Evolutionary conservation across 1,284 basidiomycete species (phyloP).

Genomic region (Cryptococcus deneoformans): DNA sequence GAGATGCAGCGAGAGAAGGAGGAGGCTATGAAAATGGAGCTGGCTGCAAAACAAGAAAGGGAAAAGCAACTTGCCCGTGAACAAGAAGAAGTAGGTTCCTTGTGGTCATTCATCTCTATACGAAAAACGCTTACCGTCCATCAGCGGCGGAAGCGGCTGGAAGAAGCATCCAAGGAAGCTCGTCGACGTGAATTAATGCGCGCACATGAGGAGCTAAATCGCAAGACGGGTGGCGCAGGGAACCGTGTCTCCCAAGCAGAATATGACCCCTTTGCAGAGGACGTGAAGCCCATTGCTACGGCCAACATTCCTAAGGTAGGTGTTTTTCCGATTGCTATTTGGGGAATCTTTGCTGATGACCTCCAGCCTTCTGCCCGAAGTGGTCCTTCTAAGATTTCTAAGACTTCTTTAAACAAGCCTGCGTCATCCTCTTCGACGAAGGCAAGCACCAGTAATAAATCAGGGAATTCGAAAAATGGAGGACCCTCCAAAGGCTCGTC

Average conservation of each 20-base stretch:
- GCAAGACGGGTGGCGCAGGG: slow-evolving; percentile 4
- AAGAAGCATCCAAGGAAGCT: slow-evolving; percentile 35
- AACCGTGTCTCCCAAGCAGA: slow-evolving; percentile 10
- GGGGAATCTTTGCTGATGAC: neutral
- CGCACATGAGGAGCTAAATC: slow-evolving; percentile 33
- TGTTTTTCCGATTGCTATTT: neutral
- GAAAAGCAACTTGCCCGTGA: slow-evolving; percentile 35
- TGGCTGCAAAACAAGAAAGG: slow-evolving; percentile 31
- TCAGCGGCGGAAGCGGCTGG: slow-evolving; percentile 31
- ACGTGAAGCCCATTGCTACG: slow-evolving; percentile 14
- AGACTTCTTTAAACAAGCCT: neutral
- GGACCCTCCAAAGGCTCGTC: slow-evolving; percentile 11
- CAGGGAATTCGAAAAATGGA: neutral
- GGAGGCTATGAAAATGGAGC: slow-evolving; percentile 29
- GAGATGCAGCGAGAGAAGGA: slow-evolving; percentile 41
- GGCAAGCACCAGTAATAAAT: neutral
- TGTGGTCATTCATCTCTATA: neutral
- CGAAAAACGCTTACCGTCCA: neutral
- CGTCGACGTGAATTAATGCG: slow-evolving; percentile 34
- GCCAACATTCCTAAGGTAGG: slow-evolving; percentile 13
- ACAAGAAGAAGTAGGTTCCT: slow-evolving; percentile 37
- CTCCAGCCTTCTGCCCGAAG: neutral
- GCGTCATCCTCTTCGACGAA: neutral
- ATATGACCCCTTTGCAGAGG: slow-evolving; percentile 46
- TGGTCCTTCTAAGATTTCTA: neutral